Evolutionary conservation across 2,329 filamentous ascomycete genomes (phyloP), one percentile per base, ranked within the genome.

Genomic region (Podosphaera fusca): DNA sequence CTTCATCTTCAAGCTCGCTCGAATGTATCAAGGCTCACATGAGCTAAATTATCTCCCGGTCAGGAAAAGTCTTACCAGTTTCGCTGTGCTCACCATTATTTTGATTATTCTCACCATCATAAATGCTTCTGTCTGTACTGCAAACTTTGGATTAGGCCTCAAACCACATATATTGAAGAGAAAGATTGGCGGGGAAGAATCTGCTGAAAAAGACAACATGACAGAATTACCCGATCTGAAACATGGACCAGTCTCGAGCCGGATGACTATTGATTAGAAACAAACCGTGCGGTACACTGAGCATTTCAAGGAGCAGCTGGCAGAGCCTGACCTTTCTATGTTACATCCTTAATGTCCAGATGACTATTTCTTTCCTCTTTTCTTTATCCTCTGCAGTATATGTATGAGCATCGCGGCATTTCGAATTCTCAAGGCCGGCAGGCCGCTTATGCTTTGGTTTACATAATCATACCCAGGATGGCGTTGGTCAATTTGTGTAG

Each of bases 1-100:
- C 73, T 98, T 98, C 74, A 78, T 95, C 67, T 98, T 95, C 79
- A 98, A 98, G 76, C 80, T 98, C 57, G 84, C 92, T 59, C 86
- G 92, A 68, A 98, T 98, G 80, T 98, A 94, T 70, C 80, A 84
- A 63, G 73, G 78, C 9, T 69, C 68, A 49, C 78, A 80, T 63
- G 68, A 67, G 55, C 57, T 68, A 1, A 75, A 80, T 61, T 98
- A 96, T 72, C 68, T 75, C 55, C 83, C 90, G 3, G 90, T 92
- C 42, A 80, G 84, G 60, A 85, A 84, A 66, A 90, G 85, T 14
- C 75, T 98, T 66, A 95, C 90, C 4, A 87, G 88, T 59, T 98
- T 98, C 66, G 90, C 92, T 55, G 81, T 95, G 61, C 83, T 98
- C 65, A 95, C 92, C 46, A 86, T 98, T 59, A 71, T 94, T 34